Conservation (phyloP, 345 rosid species). For the Eucalyptus victrix region DNA sequence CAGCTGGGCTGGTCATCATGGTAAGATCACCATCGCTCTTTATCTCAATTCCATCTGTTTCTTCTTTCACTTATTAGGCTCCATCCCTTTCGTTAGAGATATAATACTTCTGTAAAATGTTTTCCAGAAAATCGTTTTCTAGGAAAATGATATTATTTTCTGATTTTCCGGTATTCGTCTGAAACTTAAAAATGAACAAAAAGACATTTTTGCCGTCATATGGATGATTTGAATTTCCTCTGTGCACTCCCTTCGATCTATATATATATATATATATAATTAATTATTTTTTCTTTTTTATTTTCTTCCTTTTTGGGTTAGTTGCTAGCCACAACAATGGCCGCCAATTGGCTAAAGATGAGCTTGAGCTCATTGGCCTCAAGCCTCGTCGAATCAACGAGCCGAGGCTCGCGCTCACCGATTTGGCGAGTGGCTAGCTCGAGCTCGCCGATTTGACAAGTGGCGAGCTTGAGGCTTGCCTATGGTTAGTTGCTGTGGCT, state of each 20-base stretch:
- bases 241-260: too few relatives aligned
- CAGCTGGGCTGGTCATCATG: rapidly evolving
- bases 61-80: too few relatives aligned
- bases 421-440: too few relatives aligned
- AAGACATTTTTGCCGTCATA: rapidly evolving
- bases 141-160: rapidly evolving
- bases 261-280: too few relatives aligned
- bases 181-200: too few relatives aligned
- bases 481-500: rapidly evolving
- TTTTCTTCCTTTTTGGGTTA: rapidly evolving
- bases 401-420: rapidly evolving
- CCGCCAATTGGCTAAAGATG: rapidly evolving
- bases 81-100: rapidly evolving
- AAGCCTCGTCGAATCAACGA: rapidly evolving
- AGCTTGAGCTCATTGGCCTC: too few relatives aligned
- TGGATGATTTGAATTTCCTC: too few relatives aligned
- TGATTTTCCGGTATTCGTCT: rapidly evolving
- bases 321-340: rapidly evolving
- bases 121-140: rapidly evolving
- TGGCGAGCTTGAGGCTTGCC: too few relatives aligned
- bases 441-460: rapidly evolving
- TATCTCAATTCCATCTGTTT: too few relatives aligned
- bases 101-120: too few relatives aligned
- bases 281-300: too few relatives aligned
- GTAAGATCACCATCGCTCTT: too few relatives aligned